phyloP scores from a whole-genome alignment of 306 rosid genomes.

The Herpetospermum pedunculosum region DNA sequence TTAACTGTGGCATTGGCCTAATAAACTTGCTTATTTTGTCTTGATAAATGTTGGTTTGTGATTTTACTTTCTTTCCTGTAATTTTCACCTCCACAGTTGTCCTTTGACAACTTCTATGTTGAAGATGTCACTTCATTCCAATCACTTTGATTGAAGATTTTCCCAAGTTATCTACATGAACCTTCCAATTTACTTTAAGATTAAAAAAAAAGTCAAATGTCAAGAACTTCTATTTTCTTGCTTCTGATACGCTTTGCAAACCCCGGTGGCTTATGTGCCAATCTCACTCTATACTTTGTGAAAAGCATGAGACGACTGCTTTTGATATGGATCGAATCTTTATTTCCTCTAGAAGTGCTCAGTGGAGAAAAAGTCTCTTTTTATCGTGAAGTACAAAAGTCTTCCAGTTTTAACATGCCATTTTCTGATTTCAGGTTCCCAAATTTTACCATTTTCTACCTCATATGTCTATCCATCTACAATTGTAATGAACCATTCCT shows the following conservation, averaged over 20 bases:
- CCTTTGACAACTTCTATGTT: background rate
- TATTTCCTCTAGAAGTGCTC: background rate
- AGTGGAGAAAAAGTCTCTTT: background rate
- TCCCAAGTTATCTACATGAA: background rate
- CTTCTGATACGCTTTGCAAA: background rate
- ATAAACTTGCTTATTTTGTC: background rate
- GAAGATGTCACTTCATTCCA: background rate
- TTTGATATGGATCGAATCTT: background rate
- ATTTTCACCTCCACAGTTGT: background rate
- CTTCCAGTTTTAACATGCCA: background rate
- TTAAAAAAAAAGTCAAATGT: background rate
- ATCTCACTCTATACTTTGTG: background rate
- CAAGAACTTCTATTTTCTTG: background rate
- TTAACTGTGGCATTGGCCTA: slow-evolving; percentile 16
- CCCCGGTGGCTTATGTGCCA: background rate
- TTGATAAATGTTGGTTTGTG: background rate
- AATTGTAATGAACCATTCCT: slow-evolving; percentile 33
- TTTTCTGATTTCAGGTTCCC: slow-evolving; percentile 46
- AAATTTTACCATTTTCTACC: slow-evolving; percentile 45
- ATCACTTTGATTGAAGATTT: background rate
- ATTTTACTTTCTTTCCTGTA: background rate
- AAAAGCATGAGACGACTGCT: background rate
- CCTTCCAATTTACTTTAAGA: background rate
- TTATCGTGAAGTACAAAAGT: background rate
- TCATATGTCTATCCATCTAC: slow-evolving; percentile 26